Evolutionary conservation across 192 early-diverging fungal species (phyloP).

Genomic region (Backusella psychrophila): DNA sequence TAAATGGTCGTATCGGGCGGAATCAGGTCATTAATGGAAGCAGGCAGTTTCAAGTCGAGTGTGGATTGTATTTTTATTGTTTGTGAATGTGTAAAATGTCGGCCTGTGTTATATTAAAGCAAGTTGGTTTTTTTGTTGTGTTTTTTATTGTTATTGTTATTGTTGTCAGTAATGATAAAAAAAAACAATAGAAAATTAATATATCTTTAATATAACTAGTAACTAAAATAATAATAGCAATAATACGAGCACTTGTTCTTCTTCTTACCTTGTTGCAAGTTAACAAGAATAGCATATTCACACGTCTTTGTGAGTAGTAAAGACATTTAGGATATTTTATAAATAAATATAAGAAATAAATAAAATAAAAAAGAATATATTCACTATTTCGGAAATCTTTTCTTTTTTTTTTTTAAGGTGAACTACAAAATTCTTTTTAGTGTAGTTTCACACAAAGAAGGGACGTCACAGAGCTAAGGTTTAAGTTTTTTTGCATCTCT

Average conservation of each 20-base stretch:
- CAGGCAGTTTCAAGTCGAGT: slow-evolving; percentile 28
- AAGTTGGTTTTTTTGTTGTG: not conserved
- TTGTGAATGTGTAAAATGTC: slow-evolving; percentile 18
- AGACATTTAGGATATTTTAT: slow-evolving; percentile 27
- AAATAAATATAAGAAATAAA: not conserved
- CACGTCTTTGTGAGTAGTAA: slow-evolving; percentile 36
- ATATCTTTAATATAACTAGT: not conserved
- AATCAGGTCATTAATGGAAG: slow-evolving; percentile 34
- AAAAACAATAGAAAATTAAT: not conserved
- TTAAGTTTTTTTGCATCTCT: not conserved
- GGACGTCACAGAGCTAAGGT: not conserved
- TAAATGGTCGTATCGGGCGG: slow-evolving; percentile 27
- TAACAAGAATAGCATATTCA: slow-evolving; percentile 37
- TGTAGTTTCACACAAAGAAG: not conserved
- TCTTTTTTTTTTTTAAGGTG: not conserved
- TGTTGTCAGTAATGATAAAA: not conserved
- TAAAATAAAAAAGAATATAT: not conserved
- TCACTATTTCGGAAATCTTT: slow-evolving; percentile 1
- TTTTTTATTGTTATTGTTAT: not conserved
- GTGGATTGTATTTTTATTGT: slow-evolving; percentile 23
- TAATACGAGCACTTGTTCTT: not conserved
- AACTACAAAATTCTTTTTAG: not conserved
- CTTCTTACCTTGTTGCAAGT: slow-evolving; percentile 30
- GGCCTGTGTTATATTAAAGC: slow-evolving; percentile 18
- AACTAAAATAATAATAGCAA: not conserved